Base-by-base conservation (phyloP, 2,329 filamentous ascomycete genomes). In the Corniculantispora saksenae region DNA sequence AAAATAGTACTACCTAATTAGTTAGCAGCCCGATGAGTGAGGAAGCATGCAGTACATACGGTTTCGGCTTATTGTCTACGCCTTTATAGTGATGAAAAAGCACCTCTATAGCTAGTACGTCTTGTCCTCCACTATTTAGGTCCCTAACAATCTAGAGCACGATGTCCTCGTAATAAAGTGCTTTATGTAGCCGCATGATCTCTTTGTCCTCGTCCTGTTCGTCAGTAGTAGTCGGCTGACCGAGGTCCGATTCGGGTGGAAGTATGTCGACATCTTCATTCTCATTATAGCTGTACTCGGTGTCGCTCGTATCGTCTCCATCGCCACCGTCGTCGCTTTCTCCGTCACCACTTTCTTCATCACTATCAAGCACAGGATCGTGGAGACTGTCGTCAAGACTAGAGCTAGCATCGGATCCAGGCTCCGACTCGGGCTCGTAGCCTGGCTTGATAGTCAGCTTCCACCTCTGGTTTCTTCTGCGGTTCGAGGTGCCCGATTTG, bases 71-170 rank as follows among this genome's bases (percentile, higher is more conserved):
- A 3, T 40, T 66, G 25, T 66, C 64, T 40, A 51, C 53, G n/a
- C 64, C 64, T 66, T 66, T 66, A 54, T 66, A 43, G 32, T 66
- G 29, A 12, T 35, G 45, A 35, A 66, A 66, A 51, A 66, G 35
- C n/a, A 66, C 64, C 59, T 66, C 64, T 45, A 66, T 66, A 13
- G 59, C 64, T 15, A 66, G 54, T n/a, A 63, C 59, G 40, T 66
- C 64, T 54, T 59, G 45, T 23, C 38, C 64, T 47, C 29, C 64
- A 27, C 55, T 45, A 21, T 66, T 66, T 12, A 45, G 51, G 57
- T 66, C 54, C 47, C 57, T 40, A n/a, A 66, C 53, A 29, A 66
- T 53, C 64, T 43, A 66, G 45, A 66, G 59, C 19, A 66, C 35
- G n/a, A 66, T 66, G 19, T 66, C 64, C 45, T 66, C 53, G 29